A percentile compares a stretch with the other conserved stretches of the same genome.
These are phyloP conservation scores for Podaxis sp. DNA, from an alignment of 768 basidiomycete genomes.

Conservation along the genomic window DNA sequence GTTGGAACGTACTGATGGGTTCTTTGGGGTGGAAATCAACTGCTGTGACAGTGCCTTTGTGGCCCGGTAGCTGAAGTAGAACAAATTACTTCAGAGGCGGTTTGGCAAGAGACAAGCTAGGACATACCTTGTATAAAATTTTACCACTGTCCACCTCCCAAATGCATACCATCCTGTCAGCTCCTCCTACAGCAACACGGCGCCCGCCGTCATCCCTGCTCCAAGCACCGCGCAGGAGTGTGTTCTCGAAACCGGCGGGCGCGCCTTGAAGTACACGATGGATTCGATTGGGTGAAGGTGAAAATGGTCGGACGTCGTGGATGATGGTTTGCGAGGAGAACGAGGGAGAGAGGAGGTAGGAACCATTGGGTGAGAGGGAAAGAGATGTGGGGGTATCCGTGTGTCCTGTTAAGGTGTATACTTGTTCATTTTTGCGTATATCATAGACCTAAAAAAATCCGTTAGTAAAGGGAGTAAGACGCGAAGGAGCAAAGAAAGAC, in stretches of 20 bases:
- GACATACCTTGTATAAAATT: conserved; percentile 72
- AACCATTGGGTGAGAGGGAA: conserved; percentile 85
- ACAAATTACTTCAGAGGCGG: not conserved
- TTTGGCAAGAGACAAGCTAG: not conserved
- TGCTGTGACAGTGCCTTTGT: conserved; percentile 94
- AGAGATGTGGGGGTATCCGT: conserved; percentile 93
- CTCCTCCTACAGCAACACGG: conserved; percentile 86
- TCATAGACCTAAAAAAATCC: conserved; percentile 74
- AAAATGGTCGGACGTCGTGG: conserved; percentile 94
- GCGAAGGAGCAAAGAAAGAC: conserved; percentile 27
- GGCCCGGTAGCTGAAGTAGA: conserved; percentile 74
- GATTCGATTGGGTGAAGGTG: conserved; percentile 76
- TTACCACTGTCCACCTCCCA: conserved; percentile 84
- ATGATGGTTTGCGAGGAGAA: conserved; percentile 88
- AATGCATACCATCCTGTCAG: conserved; percentile 82
- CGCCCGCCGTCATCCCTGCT: conserved; percentile 80
- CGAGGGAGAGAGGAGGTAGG: conserved; percentile 86
- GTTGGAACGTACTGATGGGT: conserved; percentile 74
- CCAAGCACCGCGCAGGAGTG: conserved; percentile 85
- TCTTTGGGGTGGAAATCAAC: conserved; percentile 97
- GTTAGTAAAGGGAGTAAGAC: not conserved
- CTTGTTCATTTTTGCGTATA: conserved; percentile 78
- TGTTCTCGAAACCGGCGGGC: conserved; percentile 92
- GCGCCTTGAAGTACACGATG: conserved; percentile 82
- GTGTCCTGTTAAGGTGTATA: conserved; percentile 82